phyloP scores from a whole-genome alignment of 768 basidiomycete species.

The Dioszegia crocea region DNA sequence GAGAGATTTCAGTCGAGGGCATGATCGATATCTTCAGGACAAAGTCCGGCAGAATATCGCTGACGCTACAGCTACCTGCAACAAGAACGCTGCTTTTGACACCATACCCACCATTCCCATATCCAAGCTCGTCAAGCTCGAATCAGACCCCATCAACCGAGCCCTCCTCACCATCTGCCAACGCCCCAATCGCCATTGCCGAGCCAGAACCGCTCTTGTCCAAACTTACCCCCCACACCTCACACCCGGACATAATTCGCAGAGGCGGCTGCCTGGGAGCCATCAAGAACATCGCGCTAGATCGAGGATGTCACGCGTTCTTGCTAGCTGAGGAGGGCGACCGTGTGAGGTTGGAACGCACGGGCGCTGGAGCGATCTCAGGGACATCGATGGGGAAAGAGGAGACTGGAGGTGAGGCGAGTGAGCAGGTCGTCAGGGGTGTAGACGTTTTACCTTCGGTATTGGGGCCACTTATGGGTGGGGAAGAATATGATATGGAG shows the following conservation, averaged over 20 bases:
- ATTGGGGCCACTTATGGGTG: constrained; percentile 84
- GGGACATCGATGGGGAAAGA: not conserved
- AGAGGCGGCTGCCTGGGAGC: constrained; percentile 80
- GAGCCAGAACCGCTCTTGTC: constrained; percentile 72
- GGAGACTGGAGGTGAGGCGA: constrained; percentile 9
- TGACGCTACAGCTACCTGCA: constrained; percentile 58
- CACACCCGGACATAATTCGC: constrained; percentile 79
- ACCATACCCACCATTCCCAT: constrained; percentile 59
- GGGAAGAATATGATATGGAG: constrained; percentile 91
- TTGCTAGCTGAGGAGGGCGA: constrained; percentile 48
- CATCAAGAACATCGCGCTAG: constrained; percentile 60
- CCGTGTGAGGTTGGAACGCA: constrained; percentile 12
- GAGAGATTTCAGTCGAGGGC: no score
- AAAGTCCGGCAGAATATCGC: no score
- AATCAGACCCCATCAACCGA: not conserved
- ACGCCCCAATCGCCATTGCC: constrained; percentile 15
- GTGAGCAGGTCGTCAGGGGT: constrained; percentile 52
- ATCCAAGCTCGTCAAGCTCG: constrained; percentile 36
- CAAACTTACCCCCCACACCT: constrained; percentile 80
- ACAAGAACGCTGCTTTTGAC: constrained; percentile 79
- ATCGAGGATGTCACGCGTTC: constrained; percentile 45
- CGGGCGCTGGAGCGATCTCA: not conserved
- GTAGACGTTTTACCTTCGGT: constrained; percentile 80
- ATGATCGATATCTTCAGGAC: no score
- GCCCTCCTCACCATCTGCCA: not conserved